Percentiles rank a stretch among this genome's conserved stretches.
Conservation (phyloP, 2,329 filamentous ascomycete genomes). For the Fusarium ambrosium region DNA sequence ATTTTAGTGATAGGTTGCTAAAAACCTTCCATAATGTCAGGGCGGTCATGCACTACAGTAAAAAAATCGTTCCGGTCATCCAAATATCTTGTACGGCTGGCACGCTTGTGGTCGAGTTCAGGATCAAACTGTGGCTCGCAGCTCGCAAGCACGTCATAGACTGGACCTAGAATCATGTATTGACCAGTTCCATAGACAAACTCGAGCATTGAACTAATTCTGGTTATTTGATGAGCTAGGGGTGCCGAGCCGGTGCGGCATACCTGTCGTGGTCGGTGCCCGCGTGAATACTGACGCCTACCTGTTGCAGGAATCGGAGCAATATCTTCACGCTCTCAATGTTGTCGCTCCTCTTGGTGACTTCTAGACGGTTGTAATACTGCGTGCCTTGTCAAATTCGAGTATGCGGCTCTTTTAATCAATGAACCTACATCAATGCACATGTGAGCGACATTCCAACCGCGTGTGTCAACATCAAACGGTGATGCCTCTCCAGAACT, state of each 20-base stretch:
- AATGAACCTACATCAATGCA: background rate
- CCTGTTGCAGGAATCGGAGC: background rate
- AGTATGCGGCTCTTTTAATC: too few species aligned
- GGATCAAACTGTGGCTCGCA: background rate
- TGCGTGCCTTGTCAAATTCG: background rate
- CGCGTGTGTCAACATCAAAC: accelerated
- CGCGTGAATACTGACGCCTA: background rate
- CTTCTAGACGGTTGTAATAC: accelerated
- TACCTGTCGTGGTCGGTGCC: background rate
- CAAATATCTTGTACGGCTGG: too few species aligned
- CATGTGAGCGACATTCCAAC: background rate
- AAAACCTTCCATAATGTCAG: background rate
- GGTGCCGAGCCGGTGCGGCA: background rate
- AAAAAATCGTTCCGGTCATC: accelerated
- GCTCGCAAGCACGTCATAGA: background rate
- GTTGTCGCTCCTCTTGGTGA: accelerated
- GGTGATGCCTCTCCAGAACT: background rate
- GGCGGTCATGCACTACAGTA: background rate
- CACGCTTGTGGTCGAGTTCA: background rate
- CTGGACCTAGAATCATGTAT: background rate
- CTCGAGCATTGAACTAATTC: background rate
- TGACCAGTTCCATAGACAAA: accelerated
- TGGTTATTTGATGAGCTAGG: background rate
- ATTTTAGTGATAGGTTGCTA: background rate
- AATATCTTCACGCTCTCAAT: background rate